Evolutionary conservation across 768 basidiomycete genomes (phyloP).

Genomic region (Phlebiopsis flavidoalba): DNA sequence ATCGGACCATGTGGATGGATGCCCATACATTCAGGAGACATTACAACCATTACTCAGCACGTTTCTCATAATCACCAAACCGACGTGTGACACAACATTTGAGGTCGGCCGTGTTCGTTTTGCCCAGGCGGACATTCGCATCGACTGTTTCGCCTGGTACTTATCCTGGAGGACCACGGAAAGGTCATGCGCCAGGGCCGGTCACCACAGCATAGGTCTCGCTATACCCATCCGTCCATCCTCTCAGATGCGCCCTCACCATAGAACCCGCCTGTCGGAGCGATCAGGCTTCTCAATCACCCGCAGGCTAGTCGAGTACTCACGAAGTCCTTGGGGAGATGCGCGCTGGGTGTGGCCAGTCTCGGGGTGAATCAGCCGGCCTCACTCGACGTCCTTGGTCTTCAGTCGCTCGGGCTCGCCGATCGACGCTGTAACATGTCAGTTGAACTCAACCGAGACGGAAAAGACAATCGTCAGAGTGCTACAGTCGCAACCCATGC

Average conservation of each 20-base stretch:
- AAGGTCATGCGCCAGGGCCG: slow-evolving; percentile 8
- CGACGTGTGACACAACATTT: neutral
- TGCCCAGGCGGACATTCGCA: neutral
- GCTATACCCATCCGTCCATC: neutral
- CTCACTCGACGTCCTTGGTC: neutral
- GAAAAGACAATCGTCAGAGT: neutral
- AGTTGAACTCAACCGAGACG: neutral
- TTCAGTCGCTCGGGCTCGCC: neutral
- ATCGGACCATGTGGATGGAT: too few relatives aligned
- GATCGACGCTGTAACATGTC: neutral
- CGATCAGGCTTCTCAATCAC: neutral
- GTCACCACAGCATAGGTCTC: neutral
- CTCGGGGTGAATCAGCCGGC: slow-evolving; percentile 4
- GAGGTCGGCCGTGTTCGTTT: slow-evolving; percentile 7
- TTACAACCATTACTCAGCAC: too few relatives aligned
- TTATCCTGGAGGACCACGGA: slow-evolving; percentile 7
- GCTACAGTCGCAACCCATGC: neutral
- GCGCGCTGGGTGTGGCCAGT: neutral
- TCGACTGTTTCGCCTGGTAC: neutral
- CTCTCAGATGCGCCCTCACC: neutral
- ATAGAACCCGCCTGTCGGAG: neutral
- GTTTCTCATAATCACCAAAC: neutral
- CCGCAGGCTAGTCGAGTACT: neutral
- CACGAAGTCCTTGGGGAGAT: neutral
- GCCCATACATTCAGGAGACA: too few relatives aligned